phyloP scores from a whole-genome alignment of 345 rosid genomes.

The Pseudoturritis turrita region DNA sequence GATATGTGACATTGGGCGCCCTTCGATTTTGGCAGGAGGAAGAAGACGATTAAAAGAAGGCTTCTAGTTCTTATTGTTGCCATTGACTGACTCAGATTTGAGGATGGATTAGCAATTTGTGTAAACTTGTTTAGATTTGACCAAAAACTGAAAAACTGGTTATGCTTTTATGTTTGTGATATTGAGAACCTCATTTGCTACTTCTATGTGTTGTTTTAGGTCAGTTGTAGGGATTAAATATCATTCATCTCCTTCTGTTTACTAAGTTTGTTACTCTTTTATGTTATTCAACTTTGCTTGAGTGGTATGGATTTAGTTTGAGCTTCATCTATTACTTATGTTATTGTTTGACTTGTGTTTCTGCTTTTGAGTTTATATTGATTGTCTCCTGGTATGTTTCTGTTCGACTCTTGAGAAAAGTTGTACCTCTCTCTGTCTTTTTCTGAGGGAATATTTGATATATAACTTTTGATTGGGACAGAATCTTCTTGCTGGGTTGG shows the following conservation, averaged over 20 bases:
- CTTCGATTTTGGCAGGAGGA: slow-evolving; percentile 42
- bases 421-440: not conserved
- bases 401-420: not conserved
- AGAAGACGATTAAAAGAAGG: slow-evolving; percentile 42
- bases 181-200: slow-evolving; percentile 15
- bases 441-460: not conserved
- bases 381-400: not conserved
- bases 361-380: not conserved
- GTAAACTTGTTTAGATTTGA: slow-evolving; percentile 25
- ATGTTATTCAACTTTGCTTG: not conserved
- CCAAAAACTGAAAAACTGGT: slow-evolving; percentile 10
- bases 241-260: not conserved
- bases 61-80: not conserved
- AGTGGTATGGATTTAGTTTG: not conserved
- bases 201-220: not conserved
- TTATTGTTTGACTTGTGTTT: not conserved
- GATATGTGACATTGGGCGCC: not conserved
- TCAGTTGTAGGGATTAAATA: slow-evolving; percentile 24
- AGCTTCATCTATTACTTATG: not conserved
- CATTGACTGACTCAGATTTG: slow-evolving; percentile 31
- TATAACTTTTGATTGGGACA: not conserved
- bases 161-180: slow-evolving; percentile 22
- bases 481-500: not conserved
- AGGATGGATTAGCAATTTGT: slow-evolving; percentile 16
- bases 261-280: not conserved